Base-by-base conservation (phyloP, 2,329 filamentous ascomycete genomes). In the Cucurbitaria berberidis region DNA sequence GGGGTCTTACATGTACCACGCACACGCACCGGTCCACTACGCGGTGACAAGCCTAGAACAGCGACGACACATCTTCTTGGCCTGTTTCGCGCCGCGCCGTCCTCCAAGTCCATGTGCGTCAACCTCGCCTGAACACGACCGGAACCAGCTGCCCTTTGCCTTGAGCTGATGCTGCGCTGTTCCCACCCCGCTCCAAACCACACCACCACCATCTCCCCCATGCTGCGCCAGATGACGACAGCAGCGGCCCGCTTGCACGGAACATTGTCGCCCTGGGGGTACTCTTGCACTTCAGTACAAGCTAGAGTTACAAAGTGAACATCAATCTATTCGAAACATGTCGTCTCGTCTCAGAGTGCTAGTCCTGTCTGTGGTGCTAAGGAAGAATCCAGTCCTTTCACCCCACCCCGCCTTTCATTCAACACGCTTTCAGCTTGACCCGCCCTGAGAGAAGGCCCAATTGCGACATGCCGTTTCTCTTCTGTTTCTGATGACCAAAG, bases 41-140 rank as follows among this genome's bases (percentile, higher is more conserved):
- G 22, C 21, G 21, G 26, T 21, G 15, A 10, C 42, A 39, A 51
- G 58, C 55, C 52, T 57, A 52, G 53, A 59, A 46, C 53, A 42
- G 48, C 30, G 16, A 5, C 30, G 5, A 15, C 51, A 35, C 43
- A 41, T 48, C 50, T 51, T 42, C 47, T 26, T 5, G 35, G 29
- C 39, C 41, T 49, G 46, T 51, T 43, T 47, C 30, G 30, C 30
- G 44, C 35, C n/a, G 21, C 35, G 21, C 21, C 24, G 24, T 42
- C 54, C 48, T 32, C 44, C 27, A n/a, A 16, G 15, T 18, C 36
- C 36, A 15, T 21, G 10, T 38, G 35, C 35, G 22, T n/a, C 15
- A 18, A 39, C 36, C 19, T 19, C 36, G 19, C 18, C 36, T 39
- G 19, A n/a, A 39, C 8, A 36, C 36, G 5, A 10, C 35, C 36